Base-by-base conservation (phyloP, 2,329 filamentous ascomycete genomes). In the Epichloe bromicola region DNA sequence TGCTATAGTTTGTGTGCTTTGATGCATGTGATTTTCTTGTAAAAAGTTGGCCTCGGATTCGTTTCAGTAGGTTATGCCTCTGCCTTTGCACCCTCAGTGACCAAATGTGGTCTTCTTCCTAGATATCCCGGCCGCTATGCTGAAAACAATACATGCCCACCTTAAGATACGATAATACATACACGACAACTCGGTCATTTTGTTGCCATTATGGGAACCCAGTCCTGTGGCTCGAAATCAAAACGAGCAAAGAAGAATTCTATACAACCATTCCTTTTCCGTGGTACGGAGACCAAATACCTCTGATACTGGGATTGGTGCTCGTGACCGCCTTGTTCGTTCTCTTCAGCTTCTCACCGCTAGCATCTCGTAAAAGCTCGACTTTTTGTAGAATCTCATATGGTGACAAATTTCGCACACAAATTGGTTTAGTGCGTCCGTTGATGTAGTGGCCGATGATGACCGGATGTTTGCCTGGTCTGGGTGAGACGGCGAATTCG, bases 391-490 rank as follows among this genome's bases (percentile, higher is more conserved):
- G 65, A 38, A 98, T 84, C 66, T 95, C 84, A 54, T 84, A 79
- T 33, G 82, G 80, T 59, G 89, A 82, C 64, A 96, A 68, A 61
- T 95, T 97, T 59, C 85, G 80, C 52, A 97, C 89, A 67, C 90
- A 96, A 49, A 97, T 80, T 10, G 88, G 79, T 67, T 93, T 93
- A 55, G 85, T 77, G 30, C 82, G 78, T 55, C 91, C 90, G 67
- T 96, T 97, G 74, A 97, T 88, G 71, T 95, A 98, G 68, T 88
- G 79, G 52, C 88, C 93, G 60, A 85, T 82, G 61, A 98, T 81
- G 55, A 95, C 80, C 38, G 93, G 93, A 69, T 97, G 91, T 64
- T 86, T 86, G 60, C 82, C 75, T n/a, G 90, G 91, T 58, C 90
- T 84, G 17, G 91, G 93, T 39, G 90, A 94, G 54, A 98, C 82